Base-by-base conservation (phyloP, 2,329 filamentous ascomycete genomes). In the Dendryphion nanum region DNA sequence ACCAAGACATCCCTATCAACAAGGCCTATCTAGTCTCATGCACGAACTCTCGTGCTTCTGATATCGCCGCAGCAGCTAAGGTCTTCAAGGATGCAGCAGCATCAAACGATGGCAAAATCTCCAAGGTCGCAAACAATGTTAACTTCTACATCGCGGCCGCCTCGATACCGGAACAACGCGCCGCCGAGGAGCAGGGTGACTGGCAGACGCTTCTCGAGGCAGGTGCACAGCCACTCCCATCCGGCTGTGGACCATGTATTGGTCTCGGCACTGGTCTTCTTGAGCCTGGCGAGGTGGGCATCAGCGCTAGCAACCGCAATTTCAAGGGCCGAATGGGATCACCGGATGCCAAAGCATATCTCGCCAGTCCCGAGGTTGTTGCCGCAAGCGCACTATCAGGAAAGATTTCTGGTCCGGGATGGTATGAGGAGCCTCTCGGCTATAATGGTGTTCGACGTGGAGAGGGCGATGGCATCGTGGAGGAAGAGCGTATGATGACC, bases 321-420 rank as follows among this genome's bases (percentile, higher is more conserved):
- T 96, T 90, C 74, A 89, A 90, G 66, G 90, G 89, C 0, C 81
- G 90, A 3, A 94, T 96, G 86, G 90, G 90, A 3, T 83, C 78
- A 12, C 81, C 78, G 3, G 80, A 86, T 4, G 86, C 89, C 0
- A 82, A 89, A 56, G 88, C 89, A 0, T 96, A 95, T 61, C 81
- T 96, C 1, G 86, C 84, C 5, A 91, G 85, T 49, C 90, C 93
- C 1, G 90, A 96, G 57, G 83, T 95, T 2, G 91, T 97, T 1
- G 91, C 91, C 4, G 90, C 93, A 6, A 94, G 87, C 54, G 91
- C 91, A 2, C 69, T 96, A 32, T 71, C 73, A 13, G 86, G 86
- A 10, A 77, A 76, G 44, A 89, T 90, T 23, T 72, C 81, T 7
- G 86, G 89, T 0, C 86, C 91, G 1, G 88, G 86, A 17, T 82